phyloP scores from a whole-genome alignment of 2,329 filamentous ascomycete species.

The Colletotrichum viniferum region DNA sequence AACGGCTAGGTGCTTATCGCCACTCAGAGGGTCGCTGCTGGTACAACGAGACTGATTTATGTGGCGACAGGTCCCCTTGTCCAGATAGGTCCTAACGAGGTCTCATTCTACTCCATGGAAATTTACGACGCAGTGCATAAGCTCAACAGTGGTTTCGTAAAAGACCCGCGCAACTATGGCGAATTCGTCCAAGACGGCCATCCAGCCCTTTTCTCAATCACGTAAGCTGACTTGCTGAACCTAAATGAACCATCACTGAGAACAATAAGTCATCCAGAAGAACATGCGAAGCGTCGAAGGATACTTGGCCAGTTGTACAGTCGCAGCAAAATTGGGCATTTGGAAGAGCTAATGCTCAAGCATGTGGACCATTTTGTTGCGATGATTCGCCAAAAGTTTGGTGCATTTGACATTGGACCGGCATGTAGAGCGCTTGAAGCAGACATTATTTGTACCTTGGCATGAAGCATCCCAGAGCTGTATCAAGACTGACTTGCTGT shows the following conservation, averaged over 20 bases:
- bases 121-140: conserved; percentile 29
- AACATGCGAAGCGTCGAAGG: conserved; percentile 31
- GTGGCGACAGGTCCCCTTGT: conserved; percentile 21
- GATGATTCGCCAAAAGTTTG: neutral
- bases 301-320: conserved; percentile 33
- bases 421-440: neutral
- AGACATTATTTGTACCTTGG: neutral
- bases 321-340: conserved; percentile 27
- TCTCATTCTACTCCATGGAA: conserved; percentile 30
- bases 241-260: neutral
- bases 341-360: conserved; percentile 27
- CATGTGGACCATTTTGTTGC: conserved; percentile 24
- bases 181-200: conserved; percentile 31
- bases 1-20: conserved; percentile 19
- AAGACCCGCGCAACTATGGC: conserved; percentile 30
- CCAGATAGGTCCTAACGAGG: conserved; percentile 26
- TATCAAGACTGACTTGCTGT: neutral
- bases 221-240: conserved; percentile 5
- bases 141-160: conserved; percentile 26
- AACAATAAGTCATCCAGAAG: conserved; percentile 22
- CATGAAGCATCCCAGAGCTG: neutral
- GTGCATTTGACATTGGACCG: neutral
- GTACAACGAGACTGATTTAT: neutral
- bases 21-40: neutral
- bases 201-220: conserved; percentile 31